Evolutionary conservation across 805 yeast species (phyloP).

Genomic region (Candida dajiaensis): DNA sequence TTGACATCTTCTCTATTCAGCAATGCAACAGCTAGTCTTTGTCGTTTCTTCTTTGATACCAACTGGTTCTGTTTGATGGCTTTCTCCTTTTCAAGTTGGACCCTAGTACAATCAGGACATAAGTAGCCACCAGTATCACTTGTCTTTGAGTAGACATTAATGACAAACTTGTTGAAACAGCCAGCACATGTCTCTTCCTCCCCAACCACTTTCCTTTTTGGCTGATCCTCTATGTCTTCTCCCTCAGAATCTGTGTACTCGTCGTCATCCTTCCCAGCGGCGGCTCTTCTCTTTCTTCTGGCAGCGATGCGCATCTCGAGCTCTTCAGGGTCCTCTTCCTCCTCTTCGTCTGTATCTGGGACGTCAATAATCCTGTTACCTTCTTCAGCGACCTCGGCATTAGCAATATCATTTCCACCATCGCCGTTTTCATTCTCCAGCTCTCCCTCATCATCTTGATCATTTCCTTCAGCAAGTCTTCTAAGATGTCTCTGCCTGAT

Average conservation of each 20-base stretch:
- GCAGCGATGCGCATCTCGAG: conserved; percentile 33
- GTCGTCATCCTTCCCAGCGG: conserved; percentile 28
- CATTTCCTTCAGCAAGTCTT: conserved; percentile 20
- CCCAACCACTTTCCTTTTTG: conserved; percentile 31
- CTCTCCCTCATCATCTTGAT: conserved; percentile 19
- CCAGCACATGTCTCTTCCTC: conserved; percentile 57
- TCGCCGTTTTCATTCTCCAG: too few species aligned
- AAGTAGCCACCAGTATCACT: conserved; percentile 51
- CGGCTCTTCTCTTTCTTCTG: conserved; percentile 36
- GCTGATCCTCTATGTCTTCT: conserved; percentile 29
- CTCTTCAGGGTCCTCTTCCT: conserved; percentile 26
- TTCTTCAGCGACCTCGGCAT: conserved; percentile 17
- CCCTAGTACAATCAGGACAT: conserved; percentile 56
- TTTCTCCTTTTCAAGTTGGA: conserved; percentile 35
- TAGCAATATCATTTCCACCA: conserved; percentile 10
- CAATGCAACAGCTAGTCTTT: conserved; percentile 77
- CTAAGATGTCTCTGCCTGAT: conserved; percentile 48
- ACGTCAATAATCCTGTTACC: conserved; percentile 17
- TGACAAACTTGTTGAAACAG: conserved; percentile 52
- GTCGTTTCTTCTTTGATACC: conserved; percentile 66
- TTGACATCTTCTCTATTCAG: conserved; percentile 61
- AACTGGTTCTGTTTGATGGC: conserved; percentile 45
- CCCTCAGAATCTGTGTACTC: conserved; percentile 30
- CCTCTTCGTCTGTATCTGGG: conserved; percentile 20
- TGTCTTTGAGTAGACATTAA: conserved; percentile 61